Percentiles rank a stretch among this genome's conserved stretches.
These are phyloP conservation scores for Halenospora varia DNA, from an alignment of 495 filamentous ascomycete genomes.

Conservation along the genomic window DNA sequence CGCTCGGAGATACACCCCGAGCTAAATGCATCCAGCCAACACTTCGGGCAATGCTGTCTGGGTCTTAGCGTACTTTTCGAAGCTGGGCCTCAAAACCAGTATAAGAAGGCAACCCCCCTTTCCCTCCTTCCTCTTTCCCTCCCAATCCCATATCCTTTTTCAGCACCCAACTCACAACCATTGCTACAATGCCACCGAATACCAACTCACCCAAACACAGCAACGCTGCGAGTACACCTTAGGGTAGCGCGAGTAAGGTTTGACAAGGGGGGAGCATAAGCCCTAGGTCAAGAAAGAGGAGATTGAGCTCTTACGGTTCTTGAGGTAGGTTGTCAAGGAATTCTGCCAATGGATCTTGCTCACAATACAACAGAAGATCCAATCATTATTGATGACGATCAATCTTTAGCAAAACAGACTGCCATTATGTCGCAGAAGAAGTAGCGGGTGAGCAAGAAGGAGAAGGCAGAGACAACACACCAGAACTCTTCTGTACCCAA, in stretches of 20 bases:
- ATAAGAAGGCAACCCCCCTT: slow-evolving; percentile 2
- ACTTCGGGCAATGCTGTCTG: neutral
- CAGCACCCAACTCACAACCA: too few species aligned
- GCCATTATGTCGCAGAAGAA: slow-evolving; percentile 8
- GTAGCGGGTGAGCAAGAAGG: slow-evolving; percentile 1
- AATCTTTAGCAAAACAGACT: slow-evolving; percentile 11
- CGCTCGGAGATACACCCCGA: too few species aligned
- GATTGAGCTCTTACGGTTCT: slow-evolving; percentile 5
- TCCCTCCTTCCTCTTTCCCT: slow-evolving; percentile 7
- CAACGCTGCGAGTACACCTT: slow-evolving; percentile 8
- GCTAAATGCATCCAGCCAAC: neutral
- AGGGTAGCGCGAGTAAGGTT: slow-evolving; percentile 15
- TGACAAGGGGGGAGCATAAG: neutral
- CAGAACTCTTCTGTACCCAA: slow-evolving; percentile 6
- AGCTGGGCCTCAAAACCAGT: neutral
- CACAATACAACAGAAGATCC: slow-evolving; percentile 12
- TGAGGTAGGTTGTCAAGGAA: slow-evolving; percentile 14
- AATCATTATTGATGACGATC: slow-evolving; percentile 17
- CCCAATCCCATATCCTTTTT: slow-evolving; percentile 5
- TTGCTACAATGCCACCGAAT: slow-evolving; percentile 10
- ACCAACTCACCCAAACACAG: slow-evolving; percentile 12
- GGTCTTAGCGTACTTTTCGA: neutral
- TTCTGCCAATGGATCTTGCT: slow-evolving; percentile 12
- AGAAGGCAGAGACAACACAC: slow-evolving; percentile 6
- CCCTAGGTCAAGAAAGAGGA: slow-evolving; percentile 16